Conservation (phyloP, 345 rosid species). For the Gossypium ekmanianum region DNA sequence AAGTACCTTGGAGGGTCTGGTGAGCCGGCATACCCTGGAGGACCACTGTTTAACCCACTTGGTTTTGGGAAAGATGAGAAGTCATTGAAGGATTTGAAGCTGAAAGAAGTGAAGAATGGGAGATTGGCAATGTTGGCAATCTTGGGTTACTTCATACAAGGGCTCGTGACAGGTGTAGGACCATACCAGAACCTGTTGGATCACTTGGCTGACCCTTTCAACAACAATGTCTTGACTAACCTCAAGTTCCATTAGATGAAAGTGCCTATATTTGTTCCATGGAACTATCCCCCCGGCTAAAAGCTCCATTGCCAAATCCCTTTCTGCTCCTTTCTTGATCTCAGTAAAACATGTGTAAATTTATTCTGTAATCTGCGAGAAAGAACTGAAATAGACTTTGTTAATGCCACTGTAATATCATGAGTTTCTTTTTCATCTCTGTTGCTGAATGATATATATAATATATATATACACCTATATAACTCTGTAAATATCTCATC, state of each 20-base stretch:
- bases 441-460: not conserved
- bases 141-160: constrained; percentile 76
- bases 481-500: too few relatives aligned
- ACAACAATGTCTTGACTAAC: constrained; percentile 92
- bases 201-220: constrained; percentile 88
- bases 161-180: constrained; percentile 81
- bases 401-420: not conserved
- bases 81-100: constrained; percentile 79
- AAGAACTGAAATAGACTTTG: constrained; percentile 23
- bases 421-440: not conserved
- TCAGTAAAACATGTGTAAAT: constrained; percentile 48
- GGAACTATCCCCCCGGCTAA: not conserved
- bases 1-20: constrained; percentile 84
- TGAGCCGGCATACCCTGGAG: constrained; percentile 84
- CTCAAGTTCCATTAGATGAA: constrained; percentile 79
- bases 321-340: constrained; percentile 19
- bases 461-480: too few relatives aligned
- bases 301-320: not conserved
- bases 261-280: not conserved
- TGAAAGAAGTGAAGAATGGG: constrained; percentile 94
- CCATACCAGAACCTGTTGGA: constrained; percentile 95
- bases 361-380: constrained; percentile 37
- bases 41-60: constrained; percentile 91
- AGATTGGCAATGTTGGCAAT: constrained; percentile 90
- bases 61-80: constrained; percentile 91